These are phyloP conservation scores for Xylariaceae sp. DNA, from an alignment of 2,329 filamentous ascomycete genomes.

Conservation along the genomic window DNA sequence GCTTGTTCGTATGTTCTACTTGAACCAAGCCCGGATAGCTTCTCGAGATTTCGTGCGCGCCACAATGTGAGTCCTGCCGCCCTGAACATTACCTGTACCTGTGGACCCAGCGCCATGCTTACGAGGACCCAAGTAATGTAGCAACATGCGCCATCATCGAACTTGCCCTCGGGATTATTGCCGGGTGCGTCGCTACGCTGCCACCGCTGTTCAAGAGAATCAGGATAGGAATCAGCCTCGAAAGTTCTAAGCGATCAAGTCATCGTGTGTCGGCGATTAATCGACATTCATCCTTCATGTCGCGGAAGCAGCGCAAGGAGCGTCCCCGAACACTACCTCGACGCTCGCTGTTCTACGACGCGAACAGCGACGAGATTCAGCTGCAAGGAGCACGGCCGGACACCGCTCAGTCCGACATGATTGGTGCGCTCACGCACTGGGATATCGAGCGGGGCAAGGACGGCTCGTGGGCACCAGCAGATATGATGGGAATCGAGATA, in stretches of 20 bases:
- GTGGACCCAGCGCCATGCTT: neutral
- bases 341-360: neutral
- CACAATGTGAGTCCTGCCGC: slow-evolving; percentile 23
- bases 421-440: slow-evolving; percentile 8
- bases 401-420: slow-evolving; percentile 5
- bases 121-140: slow-evolving; percentile 22
- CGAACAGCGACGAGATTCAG: neutral
- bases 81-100: neutral
- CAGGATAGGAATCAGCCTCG: slow-evolving; percentile 12
- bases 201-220: slow-evolving; percentile 27
- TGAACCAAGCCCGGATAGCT: slow-evolving; percentile 6
- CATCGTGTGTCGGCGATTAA: neutral
- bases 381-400: slow-evolving; percentile 1
- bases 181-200: slow-evolving; percentile 27
- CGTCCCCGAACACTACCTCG: no score
- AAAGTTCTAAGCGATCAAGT: slow-evolving; percentile 1
- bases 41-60: slow-evolving; percentile 23
- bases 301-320: no score
- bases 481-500: slow-evolving; percentile 9
- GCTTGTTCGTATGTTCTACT: slow-evolving; percentile 32
- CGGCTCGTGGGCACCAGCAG: neutral
- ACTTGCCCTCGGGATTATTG: slow-evolving; percentile 30
- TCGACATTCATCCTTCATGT: no score
- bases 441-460: slow-evolving; percentile 5
- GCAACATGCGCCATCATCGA: slow-evolving; percentile 29